These are phyloP conservation scores for Alternaria sp. DNA, from an alignment of 2,329 filamentous ascomycete species.

Conservation along the genomic window DNA sequence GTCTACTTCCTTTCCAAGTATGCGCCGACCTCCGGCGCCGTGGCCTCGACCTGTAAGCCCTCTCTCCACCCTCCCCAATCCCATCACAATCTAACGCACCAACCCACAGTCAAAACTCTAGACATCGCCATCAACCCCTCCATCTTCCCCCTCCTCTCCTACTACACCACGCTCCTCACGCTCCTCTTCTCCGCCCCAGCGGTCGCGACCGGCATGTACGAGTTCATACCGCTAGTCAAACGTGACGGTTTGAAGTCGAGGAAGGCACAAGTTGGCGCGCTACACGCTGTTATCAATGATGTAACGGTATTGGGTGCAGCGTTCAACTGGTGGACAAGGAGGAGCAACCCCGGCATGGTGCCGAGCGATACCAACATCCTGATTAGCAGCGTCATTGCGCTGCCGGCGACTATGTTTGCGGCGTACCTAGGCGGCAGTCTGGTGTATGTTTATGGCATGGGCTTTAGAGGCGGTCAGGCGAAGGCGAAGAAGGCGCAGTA, in stretches of 20 bases:
- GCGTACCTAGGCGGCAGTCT: conserved; percentile 54
- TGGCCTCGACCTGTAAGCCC: conserved; percentile 34
- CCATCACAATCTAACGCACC: conserved; percentile 1
- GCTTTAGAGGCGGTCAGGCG: conserved; percentile 40
- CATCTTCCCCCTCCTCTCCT: conserved; percentile 50
- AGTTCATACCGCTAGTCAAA: conserved; percentile 51
- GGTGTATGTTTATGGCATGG: conserved; percentile 56
- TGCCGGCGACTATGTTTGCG: conserved; percentile 46
- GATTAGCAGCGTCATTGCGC: conserved; percentile 45
- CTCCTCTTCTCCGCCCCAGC: conserved; percentile 43
- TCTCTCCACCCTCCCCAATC: too few relatives aligned
- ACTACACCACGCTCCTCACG: conserved; percentile 54
- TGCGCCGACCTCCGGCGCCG: conserved; percentile 41
- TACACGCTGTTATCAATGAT: conserved; percentile 54
- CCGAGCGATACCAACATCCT: conserved; percentile 47
- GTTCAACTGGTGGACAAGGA: conserved; percentile 54
- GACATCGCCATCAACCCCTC: conserved; percentile 31
- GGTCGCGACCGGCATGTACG: conserved; percentile 38
- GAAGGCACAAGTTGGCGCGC: conserved; percentile 51
- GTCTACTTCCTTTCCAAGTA: conserved; percentile 43
- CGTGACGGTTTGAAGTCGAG: conserved; percentile 52
- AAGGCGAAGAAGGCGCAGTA: conserved; percentile 37
- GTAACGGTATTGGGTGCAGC: conserved; percentile 47
- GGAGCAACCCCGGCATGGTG: conserved; percentile 40
- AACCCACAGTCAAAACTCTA: conserved; percentile 31